These are phyloP conservation scores for Pythium grandisporangium DNA, from an alignment of 352 stramenopile species.

Conservation along the genomic window DNA sequence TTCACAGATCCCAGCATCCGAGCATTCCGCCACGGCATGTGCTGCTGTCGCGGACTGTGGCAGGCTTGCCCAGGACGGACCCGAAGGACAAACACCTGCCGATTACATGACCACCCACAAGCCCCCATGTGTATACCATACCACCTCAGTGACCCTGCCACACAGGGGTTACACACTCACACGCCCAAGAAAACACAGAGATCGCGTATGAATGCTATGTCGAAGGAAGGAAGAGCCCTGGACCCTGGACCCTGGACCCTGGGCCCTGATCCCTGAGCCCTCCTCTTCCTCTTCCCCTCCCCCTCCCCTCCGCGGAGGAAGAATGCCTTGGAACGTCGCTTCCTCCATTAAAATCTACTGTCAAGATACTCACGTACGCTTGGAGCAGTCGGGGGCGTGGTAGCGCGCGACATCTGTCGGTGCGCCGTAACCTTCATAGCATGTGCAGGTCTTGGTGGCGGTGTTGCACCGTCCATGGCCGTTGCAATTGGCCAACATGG, in stretches of 20 bases:
- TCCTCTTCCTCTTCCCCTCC: too few species aligned
- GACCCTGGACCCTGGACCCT: too few species aligned
- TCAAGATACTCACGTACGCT: too few species aligned
- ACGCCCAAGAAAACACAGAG: conserved; percentile 3
- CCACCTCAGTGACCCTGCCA: not conserved
- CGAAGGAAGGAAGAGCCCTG: too few species aligned
- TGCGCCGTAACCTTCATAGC: conserved; percentile 83
- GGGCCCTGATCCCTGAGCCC: too few species aligned
- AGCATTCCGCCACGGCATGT: conserved; percentile 47
- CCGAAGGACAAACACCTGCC: conserved; percentile 56
- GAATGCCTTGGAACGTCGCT: too few species aligned
- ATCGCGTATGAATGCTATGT: too few species aligned
- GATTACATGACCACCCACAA: not conserved
- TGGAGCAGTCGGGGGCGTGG: conserved; percentile 76
- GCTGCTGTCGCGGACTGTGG: conserved; percentile 26
- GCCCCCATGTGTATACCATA: not conserved
- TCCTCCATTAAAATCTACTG: too few species aligned
- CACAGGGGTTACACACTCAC: too few species aligned
- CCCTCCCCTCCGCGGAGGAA: too few species aligned
- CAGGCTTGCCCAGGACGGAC: conserved; percentile 52
- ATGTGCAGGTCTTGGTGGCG: conserved; percentile 77
- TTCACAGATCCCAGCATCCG: conserved; percentile 53
- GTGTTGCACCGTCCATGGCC: conserved; percentile 83
- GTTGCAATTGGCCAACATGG: conserved; percentile 79
- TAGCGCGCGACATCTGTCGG: conserved; percentile 72